A percentile compares a stretch with the other conserved stretches of the same genome.
phyloP scores from a whole-genome alignment of 2,329 filamentous ascomycete genomes.

The Aspergillus tubingensis region DNA sequence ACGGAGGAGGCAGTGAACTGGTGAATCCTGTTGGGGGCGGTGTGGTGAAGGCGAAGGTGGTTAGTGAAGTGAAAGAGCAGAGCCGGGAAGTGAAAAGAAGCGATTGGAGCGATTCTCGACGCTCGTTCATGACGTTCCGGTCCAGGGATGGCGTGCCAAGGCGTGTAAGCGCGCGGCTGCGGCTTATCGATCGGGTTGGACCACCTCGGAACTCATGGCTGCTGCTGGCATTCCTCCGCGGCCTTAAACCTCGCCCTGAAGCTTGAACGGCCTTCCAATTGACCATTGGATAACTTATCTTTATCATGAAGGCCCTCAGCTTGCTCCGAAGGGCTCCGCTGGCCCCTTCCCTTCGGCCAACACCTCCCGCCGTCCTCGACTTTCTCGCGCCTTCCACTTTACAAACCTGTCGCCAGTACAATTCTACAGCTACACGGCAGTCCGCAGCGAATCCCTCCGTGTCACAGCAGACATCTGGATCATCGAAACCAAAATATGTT shows the following conservation, averaged over 20 bases:
- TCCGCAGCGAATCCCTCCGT: conserved; percentile 28
- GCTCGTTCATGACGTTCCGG: conserved; percentile 35
- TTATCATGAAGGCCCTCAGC: conserved; percentile 28
- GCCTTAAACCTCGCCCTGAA: background rate
- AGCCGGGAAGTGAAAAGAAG: conserved; percentile 22
- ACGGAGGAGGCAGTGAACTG: background rate
- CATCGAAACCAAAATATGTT: conserved; percentile 50
- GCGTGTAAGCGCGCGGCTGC: conserved; percentile 35
- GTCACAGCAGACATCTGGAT: conserved; percentile 11
- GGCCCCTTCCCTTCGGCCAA: conserved; percentile 15
- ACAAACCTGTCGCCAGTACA: conserved; percentile 26
- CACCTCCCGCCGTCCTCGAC: conserved; percentile 35
- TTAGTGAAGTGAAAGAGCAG: conserved; percentile 9
- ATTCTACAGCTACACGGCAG: conserved; percentile 32
- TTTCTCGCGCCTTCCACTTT: conserved; percentile 38
- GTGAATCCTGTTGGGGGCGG: conserved; percentile 11
- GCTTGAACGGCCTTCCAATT: background rate
- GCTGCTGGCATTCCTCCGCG: background rate
- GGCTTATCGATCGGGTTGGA: conserved; percentile 13
- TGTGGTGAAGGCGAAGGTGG: conserved; percentile 10
- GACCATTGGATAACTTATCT: background rate
- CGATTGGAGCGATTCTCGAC: conserved; percentile 15
- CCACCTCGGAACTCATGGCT: conserved; percentile 16
- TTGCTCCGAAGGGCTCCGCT: conserved; percentile 25
- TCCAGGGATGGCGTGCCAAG: conserved; percentile 30